Percentiles rank a stretch among this genome's conserved stretches.
Conservation (phyloP, 768 basidiomycete species). For the Gelatoporia subvermispora region DNA sequence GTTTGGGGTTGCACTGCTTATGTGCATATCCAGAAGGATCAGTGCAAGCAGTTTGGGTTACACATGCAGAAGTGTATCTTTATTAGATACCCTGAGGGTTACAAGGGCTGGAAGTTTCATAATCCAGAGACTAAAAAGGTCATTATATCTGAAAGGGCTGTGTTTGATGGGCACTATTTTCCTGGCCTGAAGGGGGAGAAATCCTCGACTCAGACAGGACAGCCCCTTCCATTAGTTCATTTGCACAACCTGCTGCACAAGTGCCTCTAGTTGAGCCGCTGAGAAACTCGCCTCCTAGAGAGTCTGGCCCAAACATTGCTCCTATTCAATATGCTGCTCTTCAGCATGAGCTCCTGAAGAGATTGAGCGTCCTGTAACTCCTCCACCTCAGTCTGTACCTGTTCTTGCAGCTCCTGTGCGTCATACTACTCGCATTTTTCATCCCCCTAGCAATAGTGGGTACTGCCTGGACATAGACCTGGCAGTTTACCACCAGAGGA, state of each 20-base stretch:
- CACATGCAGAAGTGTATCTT: constrained; percentile 30
- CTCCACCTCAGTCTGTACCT: not conserved
- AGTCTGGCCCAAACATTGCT: not conserved
- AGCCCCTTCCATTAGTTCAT: not conserved
- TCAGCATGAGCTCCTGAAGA: not conserved
- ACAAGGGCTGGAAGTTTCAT: constrained; percentile 35
- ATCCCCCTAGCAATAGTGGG: too few relatives aligned
- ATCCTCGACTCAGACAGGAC: too few relatives aligned
- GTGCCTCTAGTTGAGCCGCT: too few relatives aligned
- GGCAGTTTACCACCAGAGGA: too few relatives aligned
- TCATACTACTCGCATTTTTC: too few relatives aligned
- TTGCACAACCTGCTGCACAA: too few relatives aligned
- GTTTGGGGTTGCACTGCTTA: constrained; percentile 36
- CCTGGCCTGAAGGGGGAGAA: too few relatives aligned
- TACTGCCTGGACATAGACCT: not conserved
- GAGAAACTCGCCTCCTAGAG: not conserved
- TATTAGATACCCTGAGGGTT: constrained; percentile 30
- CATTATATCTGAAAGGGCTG: too few relatives aligned
- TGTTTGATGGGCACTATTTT: too few relatives aligned
- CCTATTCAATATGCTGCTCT: not conserved
- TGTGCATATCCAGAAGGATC: constrained; percentile 32
- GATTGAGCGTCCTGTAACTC: not conserved
- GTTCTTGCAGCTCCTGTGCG: constrained; percentile 1
- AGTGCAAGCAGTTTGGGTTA: constrained; percentile 16
- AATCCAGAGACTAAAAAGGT: too few relatives aligned